Base-by-base conservation (phyloP, 257 asterid species). In the Ehretia macrophylla region DNA sequence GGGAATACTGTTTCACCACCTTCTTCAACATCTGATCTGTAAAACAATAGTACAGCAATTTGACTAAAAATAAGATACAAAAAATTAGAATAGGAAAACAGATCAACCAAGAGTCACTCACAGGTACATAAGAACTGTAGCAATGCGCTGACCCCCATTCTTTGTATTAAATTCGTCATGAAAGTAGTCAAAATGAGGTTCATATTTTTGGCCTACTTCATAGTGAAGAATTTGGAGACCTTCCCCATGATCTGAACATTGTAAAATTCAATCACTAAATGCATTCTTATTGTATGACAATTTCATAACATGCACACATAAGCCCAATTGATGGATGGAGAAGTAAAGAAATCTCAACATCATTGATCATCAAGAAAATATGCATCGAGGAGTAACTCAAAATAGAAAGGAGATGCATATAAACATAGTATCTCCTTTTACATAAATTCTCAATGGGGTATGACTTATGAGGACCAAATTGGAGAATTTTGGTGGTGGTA, bases 1-100 rank as follows among this genome's bases (percentile, higher is more conserved):
- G 97, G 99, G 69, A 93, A 93, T 70, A 93, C 88, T 22, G 99
- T 93, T 77, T 93, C 99, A 64, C 99, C 99, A 18, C 99, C 99
- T 79, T 93, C 96, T 75, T 93, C 99, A 68, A 86, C 96, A 71
- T 93, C 97, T 53, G 99, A 89, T 72, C 99, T 93, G 90, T 39
- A 66, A 42, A 1, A 42, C 8, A 42, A 42, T 42, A 42, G n/a
- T n/a, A n/a, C 1, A 42, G 2, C 8, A 10, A 10, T 42, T 10
- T 14, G 8, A 64, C 4, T 20, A 44, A 32, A 47, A 19, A 23
- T 11, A 14, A 57, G 12, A 19, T 38, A 27, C 19, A 62, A 45
- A 8, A 51, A 22, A 60, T 19, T 49, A 32, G 40, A 46, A 22
- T 21, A 32, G 51, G 48, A n/a, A 47, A 35, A 19, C 18, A 11